Evolutionary conservation across 805 yeast species (phyloP).

Genomic region (Nakazawaea pomicola): DNA sequence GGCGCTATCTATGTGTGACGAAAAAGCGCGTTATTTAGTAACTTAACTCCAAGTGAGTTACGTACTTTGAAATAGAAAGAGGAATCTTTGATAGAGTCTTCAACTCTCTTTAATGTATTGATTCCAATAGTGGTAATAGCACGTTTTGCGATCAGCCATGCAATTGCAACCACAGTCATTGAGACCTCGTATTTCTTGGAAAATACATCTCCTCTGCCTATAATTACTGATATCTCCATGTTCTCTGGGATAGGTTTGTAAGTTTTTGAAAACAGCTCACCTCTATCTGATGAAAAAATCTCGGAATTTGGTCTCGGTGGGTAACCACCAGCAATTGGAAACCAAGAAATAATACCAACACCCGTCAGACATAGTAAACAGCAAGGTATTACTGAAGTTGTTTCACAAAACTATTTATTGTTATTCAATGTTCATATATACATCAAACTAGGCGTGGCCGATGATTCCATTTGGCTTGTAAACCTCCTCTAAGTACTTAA

Average conservation of each 20-base stretch:
- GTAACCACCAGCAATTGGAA: background rate
- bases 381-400: too few species aligned
- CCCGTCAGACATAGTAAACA: too few species aligned
- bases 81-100: slow-evolving; percentile 51
- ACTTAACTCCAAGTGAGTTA: too few species aligned
- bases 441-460: too few species aligned
- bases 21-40: too few species aligned
- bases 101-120: slow-evolving; percentile 42
- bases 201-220: slow-evolving; percentile 47
- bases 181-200: slow-evolving; percentile 40
- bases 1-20: too few species aligned
- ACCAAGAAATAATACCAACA: background rate
- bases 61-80: too few species aligned
- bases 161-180: slow-evolving; percentile 50
- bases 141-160: slow-evolving; percentile 51
- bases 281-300: background rate
- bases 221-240: slow-evolving; percentile 28
- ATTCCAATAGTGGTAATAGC: slow-evolving; percentile 52
- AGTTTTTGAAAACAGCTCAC: too few species aligned
- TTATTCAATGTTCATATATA: too few species aligned
- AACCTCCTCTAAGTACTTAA: too few species aligned
- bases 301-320: background rate
- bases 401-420: too few species aligned
- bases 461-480: too few species aligned
- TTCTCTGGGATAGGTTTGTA: slow-evolving; percentile 8